Percentiles rank a stretch among this genome's conserved stretches.
These are phyloP conservation scores for Didymellaceae sp. DNA, from an alignment of 2,329 filamentous ascomycete species.

Conservation along the genomic window DNA sequence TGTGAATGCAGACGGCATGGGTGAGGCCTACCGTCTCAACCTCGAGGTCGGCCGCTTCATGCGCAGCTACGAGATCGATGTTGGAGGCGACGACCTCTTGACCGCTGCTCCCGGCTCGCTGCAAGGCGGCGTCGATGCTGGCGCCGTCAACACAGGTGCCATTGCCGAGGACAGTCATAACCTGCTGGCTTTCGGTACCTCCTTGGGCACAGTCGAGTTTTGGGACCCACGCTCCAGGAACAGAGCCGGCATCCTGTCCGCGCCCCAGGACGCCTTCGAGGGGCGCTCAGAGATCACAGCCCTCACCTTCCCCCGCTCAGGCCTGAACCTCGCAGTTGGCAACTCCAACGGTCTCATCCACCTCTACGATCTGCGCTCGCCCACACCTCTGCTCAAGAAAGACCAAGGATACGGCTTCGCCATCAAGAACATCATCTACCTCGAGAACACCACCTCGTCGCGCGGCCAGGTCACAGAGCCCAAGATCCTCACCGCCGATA, in stretches of 20 bases:
- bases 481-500: conserved; percentile 91
- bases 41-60: conserved; percentile 92
- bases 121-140: conserved; percentile 85
- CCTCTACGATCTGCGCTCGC: conserved; percentile 89
- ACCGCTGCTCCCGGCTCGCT: conserved; percentile 73
- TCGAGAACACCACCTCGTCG: conserved; percentile 67
- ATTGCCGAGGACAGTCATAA: conserved; percentile 91
- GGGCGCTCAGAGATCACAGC: conserved; percentile 75
- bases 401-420: conserved; percentile 96
- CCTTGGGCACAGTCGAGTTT: conserved; percentile 93
- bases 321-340: conserved; percentile 83
- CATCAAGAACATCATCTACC: conserved; percentile 80
- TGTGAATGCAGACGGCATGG: conserved; percentile 81
- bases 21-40: conserved; percentile 92
- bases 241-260: conserved; percentile 77
- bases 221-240: conserved; percentile 90
- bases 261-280: conserved; percentile 49
- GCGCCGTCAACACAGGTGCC: conserved; percentile 84
- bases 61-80: conserved; percentile 89
- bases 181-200: conserved; percentile 90
- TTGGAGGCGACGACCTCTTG: conserved; percentile 79
- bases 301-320: conserved; percentile 82
- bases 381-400: conserved; percentile 83
- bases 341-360: conserved; percentile 88
- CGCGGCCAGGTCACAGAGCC: conserved; percentile 70